Conservation (phyloP, 2,329 filamentous ascomycete species). For the Fusarium chuoi region DNA sequence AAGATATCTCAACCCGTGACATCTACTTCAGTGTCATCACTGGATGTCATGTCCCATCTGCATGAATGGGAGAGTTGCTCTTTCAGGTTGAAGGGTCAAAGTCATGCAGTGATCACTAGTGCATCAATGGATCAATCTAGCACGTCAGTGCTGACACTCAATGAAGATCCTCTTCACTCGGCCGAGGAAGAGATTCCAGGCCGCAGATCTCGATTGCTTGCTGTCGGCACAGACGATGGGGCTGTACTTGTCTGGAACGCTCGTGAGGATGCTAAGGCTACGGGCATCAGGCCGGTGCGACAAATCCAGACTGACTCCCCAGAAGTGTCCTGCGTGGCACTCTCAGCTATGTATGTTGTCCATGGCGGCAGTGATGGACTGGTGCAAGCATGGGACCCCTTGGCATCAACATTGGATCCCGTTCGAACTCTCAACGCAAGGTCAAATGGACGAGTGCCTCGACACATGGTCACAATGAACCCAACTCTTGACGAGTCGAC, state of each 20-base stretch:
- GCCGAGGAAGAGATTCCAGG: slow-evolving; percentile 78
- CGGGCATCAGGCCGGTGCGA: slow-evolving; percentile 74
- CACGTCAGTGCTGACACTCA: slow-evolving; percentile 74
- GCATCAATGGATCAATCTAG: slow-evolving; percentile 79
- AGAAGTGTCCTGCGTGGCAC: slow-evolving; percentile 81
- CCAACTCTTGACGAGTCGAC: slow-evolving; percentile 74
- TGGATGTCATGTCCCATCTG: slow-evolving; percentile 20
- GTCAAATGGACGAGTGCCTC: slow-evolving; percentile 83
- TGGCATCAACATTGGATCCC: slow-evolving; percentile 81
- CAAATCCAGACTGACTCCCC: slow-evolving; percentile 92
- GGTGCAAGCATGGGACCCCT: slow-evolving; percentile 96
- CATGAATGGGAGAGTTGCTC: slow-evolving; percentile 48
- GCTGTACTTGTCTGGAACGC: slow-evolving; percentile 87
- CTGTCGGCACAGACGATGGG: slow-evolving; percentile 82
- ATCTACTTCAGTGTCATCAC: slow-evolving; percentile 37
- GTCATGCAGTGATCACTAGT: slow-evolving; percentile 72
- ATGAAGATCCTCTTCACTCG: slow-evolving; percentile 76
- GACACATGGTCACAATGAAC: slow-evolving; percentile 68
- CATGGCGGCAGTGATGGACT: slow-evolving; percentile 95
- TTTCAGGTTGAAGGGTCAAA: slow-evolving; percentile 65
- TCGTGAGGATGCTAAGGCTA: slow-evolving; percentile 64
- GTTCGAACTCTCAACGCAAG: slow-evolving; percentile 88
- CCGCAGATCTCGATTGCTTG: slow-evolving; percentile 82
- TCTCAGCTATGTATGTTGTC: slow-evolving; percentile 88
- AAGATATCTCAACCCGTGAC: slow-evolving; percentile 39